phyloP scores from a whole-genome alignment of 2,329 filamentous ascomycete species.

The Phaeosphaeria sp. region DNA sequence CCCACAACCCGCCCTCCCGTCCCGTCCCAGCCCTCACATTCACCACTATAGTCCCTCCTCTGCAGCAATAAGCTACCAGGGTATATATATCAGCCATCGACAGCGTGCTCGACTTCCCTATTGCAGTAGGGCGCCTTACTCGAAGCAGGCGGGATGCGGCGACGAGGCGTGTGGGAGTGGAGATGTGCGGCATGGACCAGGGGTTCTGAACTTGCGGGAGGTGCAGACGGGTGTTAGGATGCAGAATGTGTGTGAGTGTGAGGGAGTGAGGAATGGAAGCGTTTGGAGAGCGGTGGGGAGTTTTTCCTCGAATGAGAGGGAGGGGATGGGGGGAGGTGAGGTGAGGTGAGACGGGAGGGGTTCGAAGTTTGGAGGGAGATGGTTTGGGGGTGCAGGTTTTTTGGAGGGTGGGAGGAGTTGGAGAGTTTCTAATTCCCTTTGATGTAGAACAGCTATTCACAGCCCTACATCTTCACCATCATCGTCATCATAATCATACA shows the following conservation, averaged over 20 bases:
- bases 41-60: neutral
- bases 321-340: neutral
- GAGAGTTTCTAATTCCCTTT: no score
- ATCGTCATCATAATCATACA: no score
- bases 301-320: slow-evolving; percentile 1
- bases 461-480: no score
- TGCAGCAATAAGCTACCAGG: slow-evolving; percentile 25
- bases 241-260: no score
- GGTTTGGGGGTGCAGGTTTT: no score
- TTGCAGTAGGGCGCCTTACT: slow-evolving; percentile 1
- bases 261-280: no score
- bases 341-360: neutral
- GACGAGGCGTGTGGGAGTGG: neutral
- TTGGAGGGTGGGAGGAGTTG: no score
- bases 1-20: neutral
- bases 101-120: slow-evolving; percentile 13
- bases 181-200: neutral
- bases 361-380: neutral
- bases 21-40: slow-evolving; percentile 4
- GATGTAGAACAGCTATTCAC: no score
- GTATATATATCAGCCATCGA: slow-evolving; percentile 30
- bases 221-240: no score
- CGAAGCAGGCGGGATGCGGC: slow-evolving; percentile 14
- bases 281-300: neutral
- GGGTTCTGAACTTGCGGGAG: neutral